Evolutionary conservation across 2,329 filamentous ascomycete genomes (phyloP), one percentile per base, ranked within the genome.

Genomic region (Diplodia seriata): DNA sequence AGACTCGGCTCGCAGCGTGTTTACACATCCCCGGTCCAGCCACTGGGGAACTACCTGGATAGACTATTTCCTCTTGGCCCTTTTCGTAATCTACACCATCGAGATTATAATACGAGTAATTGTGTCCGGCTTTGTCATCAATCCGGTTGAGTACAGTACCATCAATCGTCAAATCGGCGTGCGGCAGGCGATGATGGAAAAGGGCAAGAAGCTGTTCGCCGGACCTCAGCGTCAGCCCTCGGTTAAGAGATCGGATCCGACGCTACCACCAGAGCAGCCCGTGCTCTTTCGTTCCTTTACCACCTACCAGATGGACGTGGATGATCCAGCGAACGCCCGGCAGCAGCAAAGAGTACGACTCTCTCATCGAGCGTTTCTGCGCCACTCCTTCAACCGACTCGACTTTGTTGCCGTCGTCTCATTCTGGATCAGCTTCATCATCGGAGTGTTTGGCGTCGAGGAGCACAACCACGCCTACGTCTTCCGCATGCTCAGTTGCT

Each of bases 341-440:
- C 82, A 97, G 70, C 91, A 94, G 72, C 92, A 95, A 77, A 89
- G 94, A 69, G 86, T 90, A 72, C 90, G 97, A 71, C 85, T 99
- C 66, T 94, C 96, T 18, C 90, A 95, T 65, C 88, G 95, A 70
- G 96, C 95, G 1, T 98, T 97, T 78, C 82, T 99, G 67, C 89
- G 95, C 18, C 95, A 99, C 78, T 94, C 93, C 0, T 99, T 99
- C 81, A 98, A 98, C 76, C 88, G 95, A 64, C 85, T 98, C 12
- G 95, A 99, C 77, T 97, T 98, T 78, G 84, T 99, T 65, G 96
- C 95, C 1, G 91, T 99, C 8, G 85, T 95, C n/a, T 91, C 94
- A 0, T 99, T 93, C 79, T 99, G 95, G 95, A 90, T 97, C 68
- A 90, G 92, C 1, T 95, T 98, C 74, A 77, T 87, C 12, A 83